Conservation (phyloP, 768 basidiomycete species). For the Erythrobasidium yunnanense region DNA sequence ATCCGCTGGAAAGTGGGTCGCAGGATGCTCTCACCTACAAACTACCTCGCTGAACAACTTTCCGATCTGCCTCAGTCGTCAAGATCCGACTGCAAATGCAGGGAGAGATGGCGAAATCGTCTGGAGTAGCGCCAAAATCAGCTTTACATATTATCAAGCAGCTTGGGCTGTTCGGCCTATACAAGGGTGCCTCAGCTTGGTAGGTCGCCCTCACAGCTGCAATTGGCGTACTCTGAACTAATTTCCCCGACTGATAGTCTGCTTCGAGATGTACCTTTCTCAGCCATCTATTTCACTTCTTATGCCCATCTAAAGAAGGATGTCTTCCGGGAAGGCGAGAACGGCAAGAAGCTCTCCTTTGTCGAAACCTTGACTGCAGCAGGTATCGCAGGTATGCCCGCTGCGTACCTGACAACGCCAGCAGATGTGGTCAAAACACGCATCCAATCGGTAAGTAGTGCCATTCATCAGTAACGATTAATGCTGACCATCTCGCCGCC, state of each 20-base stretch:
- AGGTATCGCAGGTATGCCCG: conserved; percentile 57
- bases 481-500: conserved; percentile 46
- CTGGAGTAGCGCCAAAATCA: conserved; percentile 55
- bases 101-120: conserved; percentile 79
- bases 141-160: conserved; percentile 87
- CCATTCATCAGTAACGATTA: background rate
- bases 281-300: conserved; percentile 53
- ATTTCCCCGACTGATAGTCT: conserved; percentile 42
- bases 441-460: background rate
- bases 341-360: conserved; percentile 84
- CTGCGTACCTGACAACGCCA: conserved; percentile 68
- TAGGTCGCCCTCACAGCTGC: background rate
- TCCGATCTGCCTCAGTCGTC: conserved; percentile 24
- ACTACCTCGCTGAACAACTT: background rate
- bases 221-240: too few species aligned
- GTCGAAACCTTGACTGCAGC: conserved; percentile 75
- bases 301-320: conserved; percentile 61
- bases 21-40: background rate
- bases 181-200: conserved; percentile 85
- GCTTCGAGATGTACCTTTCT: conserved; percentile 92
- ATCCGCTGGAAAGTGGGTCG: conserved; percentile 79
- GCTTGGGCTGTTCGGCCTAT: conserved; percentile 80
- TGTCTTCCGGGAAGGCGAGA: conserved; percentile 86
- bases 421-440: conserved; percentile 88
- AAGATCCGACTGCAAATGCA: conserved; percentile 88